A percentile compares a stretch with the other conserved stretches of the same genome.
Conservation (phyloP, 2,329 filamentous ascomycete genomes). For the Penicillium sp. region DNA sequence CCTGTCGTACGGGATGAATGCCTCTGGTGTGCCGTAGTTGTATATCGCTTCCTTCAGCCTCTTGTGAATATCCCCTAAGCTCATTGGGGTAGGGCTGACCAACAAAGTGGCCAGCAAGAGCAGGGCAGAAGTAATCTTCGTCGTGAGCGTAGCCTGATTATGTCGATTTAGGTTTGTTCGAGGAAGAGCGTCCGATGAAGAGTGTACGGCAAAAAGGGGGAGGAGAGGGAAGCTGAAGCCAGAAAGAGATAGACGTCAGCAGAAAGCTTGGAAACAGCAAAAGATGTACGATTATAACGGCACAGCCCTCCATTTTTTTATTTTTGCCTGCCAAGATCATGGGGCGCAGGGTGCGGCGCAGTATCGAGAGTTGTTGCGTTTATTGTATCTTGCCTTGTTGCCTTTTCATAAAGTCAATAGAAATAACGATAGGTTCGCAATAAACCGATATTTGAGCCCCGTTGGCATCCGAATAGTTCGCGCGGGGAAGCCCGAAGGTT, state of each 20-base stretch:
- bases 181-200: neutral
- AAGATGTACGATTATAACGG: neutral
- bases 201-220: neutral
- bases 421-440: neutral
- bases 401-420: neutral
- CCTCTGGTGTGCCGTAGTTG: neutral
- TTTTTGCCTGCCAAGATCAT: neutral
- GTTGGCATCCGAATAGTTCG: neutral
- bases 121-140: neutral
- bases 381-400: neutral
- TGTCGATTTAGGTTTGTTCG: neutral
- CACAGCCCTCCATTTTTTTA: neutral
- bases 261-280: neutral
- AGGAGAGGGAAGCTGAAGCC: neutral
- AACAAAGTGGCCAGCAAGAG: neutral
- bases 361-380: neutral
- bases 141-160: neutral
- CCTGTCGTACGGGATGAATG: slow-evolving; percentile 10
- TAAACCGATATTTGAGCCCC: neutral
- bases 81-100: neutral
- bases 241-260: neutral
- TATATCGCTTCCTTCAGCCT: neutral
- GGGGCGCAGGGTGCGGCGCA: neutral
- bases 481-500: neutral
- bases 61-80: neutral